These are phyloP conservation scores for Phytophthora sp. DNA, from an alignment of 352 stramenopile genomes.

Conservation along the genomic window DNA sequence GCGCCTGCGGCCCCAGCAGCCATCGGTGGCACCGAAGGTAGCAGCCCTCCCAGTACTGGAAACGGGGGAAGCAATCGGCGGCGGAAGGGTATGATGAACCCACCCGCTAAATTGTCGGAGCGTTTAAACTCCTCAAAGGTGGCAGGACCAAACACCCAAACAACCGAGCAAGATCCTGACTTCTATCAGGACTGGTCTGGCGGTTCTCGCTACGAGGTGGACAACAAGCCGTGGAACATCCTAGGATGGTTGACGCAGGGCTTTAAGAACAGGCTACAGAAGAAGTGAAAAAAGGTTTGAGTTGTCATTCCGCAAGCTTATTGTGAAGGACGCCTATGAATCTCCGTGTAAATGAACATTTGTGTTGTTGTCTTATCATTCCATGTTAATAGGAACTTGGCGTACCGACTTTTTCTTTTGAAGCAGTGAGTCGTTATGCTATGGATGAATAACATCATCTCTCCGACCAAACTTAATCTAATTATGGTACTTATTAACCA, in stretches of 20 bases:
- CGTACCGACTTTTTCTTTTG: neutral
- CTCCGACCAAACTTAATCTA: too few relatives aligned
- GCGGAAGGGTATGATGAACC: constrained; percentile 15
- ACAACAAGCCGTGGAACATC: constrained; percentile 53
- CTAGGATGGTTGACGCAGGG: constrained; percentile 49
- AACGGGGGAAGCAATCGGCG: neutral
- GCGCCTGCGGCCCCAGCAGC: neutral
- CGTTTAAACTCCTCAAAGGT: constrained; percentile 9
- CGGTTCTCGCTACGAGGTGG: constrained; percentile 43
- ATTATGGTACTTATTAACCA: too few relatives aligned
- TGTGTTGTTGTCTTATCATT: too few relatives aligned
- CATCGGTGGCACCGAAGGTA: neutral
- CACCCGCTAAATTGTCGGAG: constrained; percentile 28
- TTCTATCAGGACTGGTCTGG: constrained; percentile 38
- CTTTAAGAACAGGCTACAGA: constrained; percentile 38
- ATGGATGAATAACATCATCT: too few relatives aligned
- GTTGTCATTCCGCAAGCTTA: neutral
- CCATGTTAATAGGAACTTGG: neutral
- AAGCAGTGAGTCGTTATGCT: too few relatives aligned
- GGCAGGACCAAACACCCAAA: neutral
- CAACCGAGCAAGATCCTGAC: constrained; percentile 12
- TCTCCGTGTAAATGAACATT: constrained; percentile 32
- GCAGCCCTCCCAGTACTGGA: neutral
- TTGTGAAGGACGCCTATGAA: neutral
- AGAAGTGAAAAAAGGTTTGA: too few relatives aligned